Evolutionary conservation across 352 stramenopile genomes (phyloP).

Genomic region (Globisporangium lucens): DNA sequence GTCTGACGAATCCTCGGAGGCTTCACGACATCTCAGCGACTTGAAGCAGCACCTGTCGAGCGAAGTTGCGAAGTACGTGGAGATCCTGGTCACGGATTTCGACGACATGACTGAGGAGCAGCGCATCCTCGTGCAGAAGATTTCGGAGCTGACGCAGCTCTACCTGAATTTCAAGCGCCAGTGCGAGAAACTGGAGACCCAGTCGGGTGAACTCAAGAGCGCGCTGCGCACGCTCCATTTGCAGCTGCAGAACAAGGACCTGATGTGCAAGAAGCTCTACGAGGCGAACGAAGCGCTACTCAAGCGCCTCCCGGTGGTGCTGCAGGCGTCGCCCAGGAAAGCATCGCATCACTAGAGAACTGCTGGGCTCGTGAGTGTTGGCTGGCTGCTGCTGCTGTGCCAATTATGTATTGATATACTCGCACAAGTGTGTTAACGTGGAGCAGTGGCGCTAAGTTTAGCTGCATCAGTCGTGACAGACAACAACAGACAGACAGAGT

Average conservation of each 20-base stretch:
- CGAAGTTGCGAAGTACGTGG: constrained; percentile 46
- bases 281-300: constrained; percentile 60
- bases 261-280: constrained; percentile 60
- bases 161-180: constrained; percentile 60
- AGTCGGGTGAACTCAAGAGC: constrained; percentile 30
- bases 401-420: neutral
- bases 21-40: constrained; percentile 27
- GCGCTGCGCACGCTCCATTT: constrained; percentile 33
- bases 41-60: constrained; percentile 44
- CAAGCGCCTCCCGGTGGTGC: constrained; percentile 29
- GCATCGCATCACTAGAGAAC: neutral
- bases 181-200: constrained; percentile 36
- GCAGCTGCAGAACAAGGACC: constrained; percentile 49
- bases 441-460: neutral
- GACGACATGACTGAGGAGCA: constrained; percentile 59
- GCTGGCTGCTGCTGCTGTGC: no score
- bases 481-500: neutral
- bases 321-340: constrained; percentile 6
- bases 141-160: constrained; percentile 52
- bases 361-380: neutral
- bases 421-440: neutral
- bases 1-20: neutral
- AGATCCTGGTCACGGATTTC: constrained; percentile 48
- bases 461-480: neutral
- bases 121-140: constrained; percentile 48